phyloP scores from a whole-genome alignment of 805 yeast species.

The Sugiyamaella valdiviana region DNA sequence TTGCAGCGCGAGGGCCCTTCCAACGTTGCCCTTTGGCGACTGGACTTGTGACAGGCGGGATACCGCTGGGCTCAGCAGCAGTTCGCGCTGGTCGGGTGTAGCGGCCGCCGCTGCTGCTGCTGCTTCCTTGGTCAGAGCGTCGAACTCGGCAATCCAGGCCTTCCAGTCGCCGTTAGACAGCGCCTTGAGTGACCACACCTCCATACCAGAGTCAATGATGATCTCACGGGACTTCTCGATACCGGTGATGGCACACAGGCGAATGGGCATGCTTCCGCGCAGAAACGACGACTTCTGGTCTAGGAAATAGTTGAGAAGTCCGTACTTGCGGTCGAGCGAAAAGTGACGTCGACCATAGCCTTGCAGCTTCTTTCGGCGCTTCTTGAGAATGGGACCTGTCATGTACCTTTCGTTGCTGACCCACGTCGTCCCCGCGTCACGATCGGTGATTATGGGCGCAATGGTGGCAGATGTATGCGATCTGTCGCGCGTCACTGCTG shows the following conservation, averaged over 20 bases:
- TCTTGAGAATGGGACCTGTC: constrained; percentile 74
- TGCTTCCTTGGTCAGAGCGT: constrained; percentile 25
- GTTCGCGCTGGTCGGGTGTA: neutral
- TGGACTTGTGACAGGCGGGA: neutral
- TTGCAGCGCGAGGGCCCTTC: neutral
- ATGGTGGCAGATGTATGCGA: neutral
- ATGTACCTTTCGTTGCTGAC: constrained; percentile 39
- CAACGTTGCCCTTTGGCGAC: neutral
- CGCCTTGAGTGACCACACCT: constrained; percentile 84
- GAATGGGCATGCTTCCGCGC: constrained; percentile 89
- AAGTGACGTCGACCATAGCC: constrained; percentile 84
- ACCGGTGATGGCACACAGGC: constrained; percentile 75
- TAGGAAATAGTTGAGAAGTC: constrained; percentile 73
- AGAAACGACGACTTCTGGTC: constrained; percentile 64
- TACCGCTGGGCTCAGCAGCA: neutral
- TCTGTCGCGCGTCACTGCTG: neutral
- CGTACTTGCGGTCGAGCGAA: constrained; percentile 72
- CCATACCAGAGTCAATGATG: constrained; percentile 89
- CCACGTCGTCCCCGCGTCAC: constrained; percentile 11
- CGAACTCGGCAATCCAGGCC: constrained; percentile 77
- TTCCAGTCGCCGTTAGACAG: constrained; percentile 58
- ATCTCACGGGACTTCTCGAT: constrained; percentile 61
- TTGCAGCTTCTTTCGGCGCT: constrained; percentile 75
- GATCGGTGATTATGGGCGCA: neutral
- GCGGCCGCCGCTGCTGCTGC: neutral